These are phyloP conservation scores for Myxozyma vanderwaltii DNA, from an alignment of 805 yeast species.

Conservation along the genomic window DNA sequence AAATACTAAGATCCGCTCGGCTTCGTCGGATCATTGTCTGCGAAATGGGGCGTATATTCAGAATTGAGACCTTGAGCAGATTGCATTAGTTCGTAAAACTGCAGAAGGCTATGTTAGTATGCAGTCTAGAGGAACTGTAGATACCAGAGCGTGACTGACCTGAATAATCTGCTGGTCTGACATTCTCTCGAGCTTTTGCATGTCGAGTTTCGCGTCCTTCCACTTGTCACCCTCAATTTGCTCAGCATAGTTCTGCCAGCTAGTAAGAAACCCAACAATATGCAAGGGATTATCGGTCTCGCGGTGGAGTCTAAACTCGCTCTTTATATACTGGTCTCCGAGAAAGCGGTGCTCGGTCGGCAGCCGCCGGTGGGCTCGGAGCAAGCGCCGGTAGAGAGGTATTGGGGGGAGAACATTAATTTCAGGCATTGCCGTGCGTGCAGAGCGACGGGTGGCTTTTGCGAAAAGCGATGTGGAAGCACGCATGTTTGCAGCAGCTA, in stretches of 20 bases:
- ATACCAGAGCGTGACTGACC: constrained; percentile 36
- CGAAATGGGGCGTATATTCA: constrained; percentile 38
- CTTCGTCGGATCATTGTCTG: constrained; percentile 7
- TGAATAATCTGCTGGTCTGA: constrained; percentile 89
- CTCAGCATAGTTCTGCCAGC: constrained; percentile 73
- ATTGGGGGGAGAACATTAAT: constrained; percentile 71
- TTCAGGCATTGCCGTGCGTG: constrained; percentile 43
- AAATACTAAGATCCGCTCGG: neutral
- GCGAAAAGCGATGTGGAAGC: constrained; percentile 9
- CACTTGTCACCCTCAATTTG: constrained; percentile 54
- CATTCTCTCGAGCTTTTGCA: constrained; percentile 73
- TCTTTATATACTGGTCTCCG: constrained; percentile 87
- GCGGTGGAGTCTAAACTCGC: constrained; percentile 86
- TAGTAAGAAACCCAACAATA: constrained; percentile 87
- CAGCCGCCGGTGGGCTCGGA: constrained; percentile 77
- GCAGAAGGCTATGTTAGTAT: neutral
- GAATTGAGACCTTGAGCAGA: constrained; percentile 45
- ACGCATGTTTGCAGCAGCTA: constrained; percentile 17
- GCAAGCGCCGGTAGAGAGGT: constrained; percentile 71
- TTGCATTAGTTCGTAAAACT: constrained; percentile 50
- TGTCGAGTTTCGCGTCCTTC: constrained; percentile 63
- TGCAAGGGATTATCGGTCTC: constrained; percentile 84
- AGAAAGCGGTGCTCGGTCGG: constrained; percentile 69
- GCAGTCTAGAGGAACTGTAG: neutral
- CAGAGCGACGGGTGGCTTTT: constrained; percentile 14